Conservation (phyloP, 2,329 filamentous ascomycete species). For the Colletotrichum graminicola region DNA sequence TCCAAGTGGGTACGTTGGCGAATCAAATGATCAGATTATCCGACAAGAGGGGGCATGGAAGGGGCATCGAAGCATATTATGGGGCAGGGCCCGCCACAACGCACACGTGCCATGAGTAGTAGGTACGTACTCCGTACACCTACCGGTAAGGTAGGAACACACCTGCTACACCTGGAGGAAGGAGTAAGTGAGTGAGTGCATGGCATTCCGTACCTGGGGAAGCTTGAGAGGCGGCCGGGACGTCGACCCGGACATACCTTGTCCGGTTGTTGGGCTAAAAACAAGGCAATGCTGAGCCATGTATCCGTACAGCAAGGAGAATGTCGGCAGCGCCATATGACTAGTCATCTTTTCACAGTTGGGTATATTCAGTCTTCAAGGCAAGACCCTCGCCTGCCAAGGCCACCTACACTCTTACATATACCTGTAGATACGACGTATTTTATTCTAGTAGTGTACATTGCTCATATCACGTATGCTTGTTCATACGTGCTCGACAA, state of each 20-base stretch:
- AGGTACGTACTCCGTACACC: no score
- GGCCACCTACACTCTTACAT: not conserved
- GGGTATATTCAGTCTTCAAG: not conserved
- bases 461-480: not conserved
- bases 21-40: constrained; percentile 24
- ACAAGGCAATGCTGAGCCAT: not conserved
- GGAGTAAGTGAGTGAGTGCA: not conserved
- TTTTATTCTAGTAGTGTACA: not conserved
- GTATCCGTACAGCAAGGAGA: not conserved
- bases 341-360: not conserved
- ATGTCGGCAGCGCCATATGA: not conserved
- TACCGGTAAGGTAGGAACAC: constrained; percentile 1
- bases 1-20: constrained; percentile 1
- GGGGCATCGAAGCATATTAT: constrained; percentile 31
- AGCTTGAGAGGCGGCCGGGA: not conserved
- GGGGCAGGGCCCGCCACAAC: constrained; percentile 10
- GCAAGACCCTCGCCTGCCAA: not conserved
- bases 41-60: constrained; percentile 9
- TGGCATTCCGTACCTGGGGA: not conserved
- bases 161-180: not conserved
- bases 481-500: not conserved
- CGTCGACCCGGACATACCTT: not conserved
- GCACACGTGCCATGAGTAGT: not conserved
- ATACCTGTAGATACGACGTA: not conserved
- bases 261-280: not conserved